These are phyloP conservation scores for Aspergillus oerlinghausenensis DNA, from an alignment of 2,329 filamentous ascomycete species.

Conservation along the genomic window DNA sequence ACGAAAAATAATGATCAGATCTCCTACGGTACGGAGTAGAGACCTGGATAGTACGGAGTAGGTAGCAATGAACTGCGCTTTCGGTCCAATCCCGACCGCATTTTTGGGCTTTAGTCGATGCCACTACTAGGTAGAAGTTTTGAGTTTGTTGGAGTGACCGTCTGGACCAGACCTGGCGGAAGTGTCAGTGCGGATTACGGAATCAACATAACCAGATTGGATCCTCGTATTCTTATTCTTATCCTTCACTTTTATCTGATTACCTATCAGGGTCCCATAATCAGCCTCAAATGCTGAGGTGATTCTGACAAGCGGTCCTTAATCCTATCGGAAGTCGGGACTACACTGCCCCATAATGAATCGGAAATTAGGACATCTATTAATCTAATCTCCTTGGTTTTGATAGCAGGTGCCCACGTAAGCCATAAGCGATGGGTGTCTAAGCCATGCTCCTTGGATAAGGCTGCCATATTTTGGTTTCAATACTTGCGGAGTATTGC, in stretches of 20 bases:
- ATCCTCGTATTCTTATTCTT: background rate
- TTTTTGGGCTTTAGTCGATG: background rate
- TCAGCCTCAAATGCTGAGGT: no score
- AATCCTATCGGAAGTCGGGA: no score
- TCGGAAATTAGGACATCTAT: background rate
- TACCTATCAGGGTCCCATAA: background rate
- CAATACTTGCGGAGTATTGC: background rate
- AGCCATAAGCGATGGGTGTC: background rate
- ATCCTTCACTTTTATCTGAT: background rate
- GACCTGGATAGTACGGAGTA: background rate
- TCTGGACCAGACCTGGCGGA: background rate
- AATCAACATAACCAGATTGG: background rate
- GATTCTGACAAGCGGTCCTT: no score
- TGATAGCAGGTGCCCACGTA: background rate
- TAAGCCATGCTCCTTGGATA: background rate
- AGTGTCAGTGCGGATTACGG: background rate
- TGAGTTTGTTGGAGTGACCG: background rate
- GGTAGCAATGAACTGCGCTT: background rate
- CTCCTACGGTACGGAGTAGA: background rate
- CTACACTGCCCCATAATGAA: background rate
- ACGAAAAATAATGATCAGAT: background rate
- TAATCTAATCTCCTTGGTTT: background rate
- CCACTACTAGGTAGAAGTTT: background rate
- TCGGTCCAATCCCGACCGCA: background rate
- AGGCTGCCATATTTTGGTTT: background rate